A percentile compares a stretch with the other conserved stretches of the same genome.
Conservation (phyloP, 345 rosid genomes). For the Murraya koenigii region DNA sequence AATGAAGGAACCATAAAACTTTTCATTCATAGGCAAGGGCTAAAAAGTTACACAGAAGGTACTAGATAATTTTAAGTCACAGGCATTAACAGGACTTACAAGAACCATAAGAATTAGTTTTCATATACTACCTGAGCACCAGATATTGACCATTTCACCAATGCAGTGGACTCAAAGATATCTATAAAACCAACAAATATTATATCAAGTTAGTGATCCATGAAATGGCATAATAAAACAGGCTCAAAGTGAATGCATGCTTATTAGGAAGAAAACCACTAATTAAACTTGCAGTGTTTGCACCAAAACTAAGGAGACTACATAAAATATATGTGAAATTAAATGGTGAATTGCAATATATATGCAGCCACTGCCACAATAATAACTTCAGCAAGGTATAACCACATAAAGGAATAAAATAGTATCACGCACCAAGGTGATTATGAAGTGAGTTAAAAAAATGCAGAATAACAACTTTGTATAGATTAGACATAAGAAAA, state of each 20-base stretch:
- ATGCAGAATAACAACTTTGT: not conserved
- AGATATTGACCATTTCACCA: constrained; percentile 63
- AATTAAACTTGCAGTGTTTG: not conserved
- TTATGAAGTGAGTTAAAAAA: constrained; percentile 10
- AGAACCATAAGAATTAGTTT: too few relatives aligned
- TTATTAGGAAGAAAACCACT: not conserved
- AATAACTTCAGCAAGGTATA: not conserved
- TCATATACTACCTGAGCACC: constrained; percentile 56
- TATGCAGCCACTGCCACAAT: not conserved
- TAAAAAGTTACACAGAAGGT: too few relatives aligned
- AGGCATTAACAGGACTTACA: too few relatives aligned
- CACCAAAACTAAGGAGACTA: constrained; percentile 6
- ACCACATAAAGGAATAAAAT: constrained; percentile 1
- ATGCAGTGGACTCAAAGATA: constrained; percentile 21
- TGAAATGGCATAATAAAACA: not conserved
- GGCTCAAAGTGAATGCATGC: not conserved
- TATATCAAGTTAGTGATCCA: constrained; percentile 5
- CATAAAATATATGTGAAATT: not conserved
- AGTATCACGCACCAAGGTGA: not conserved
- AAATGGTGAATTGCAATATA: not conserved
- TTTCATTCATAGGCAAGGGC: too few relatives aligned
- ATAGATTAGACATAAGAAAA: too few relatives aligned
- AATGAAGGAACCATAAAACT: too few relatives aligned
- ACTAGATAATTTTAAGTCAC: too few relatives aligned
- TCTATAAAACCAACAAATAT: constrained; percentile 26